Percentiles rank a stretch among this genome's conserved stretches.
Conservation (phyloP, 495 filamentous ascomycete species). For the Pyrenopolyporus hunteri region DNA sequence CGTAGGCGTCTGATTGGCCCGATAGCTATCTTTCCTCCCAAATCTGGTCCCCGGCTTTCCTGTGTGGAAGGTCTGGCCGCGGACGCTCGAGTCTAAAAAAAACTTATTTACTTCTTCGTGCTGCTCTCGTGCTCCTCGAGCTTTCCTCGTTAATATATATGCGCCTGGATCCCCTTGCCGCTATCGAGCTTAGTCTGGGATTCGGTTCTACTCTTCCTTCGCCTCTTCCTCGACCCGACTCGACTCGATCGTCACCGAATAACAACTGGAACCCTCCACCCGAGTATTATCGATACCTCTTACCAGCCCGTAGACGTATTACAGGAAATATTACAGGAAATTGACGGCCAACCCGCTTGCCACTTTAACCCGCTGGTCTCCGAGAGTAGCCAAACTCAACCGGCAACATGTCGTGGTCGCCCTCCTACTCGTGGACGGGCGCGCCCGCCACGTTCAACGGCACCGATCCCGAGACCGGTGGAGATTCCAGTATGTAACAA, state of each 20-base stretch:
- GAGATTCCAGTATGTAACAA: constrained; percentile 76
- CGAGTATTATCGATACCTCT: not conserved
- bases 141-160: constrained; percentile 23
- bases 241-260: not conserved
- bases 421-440: constrained; percentile 77
- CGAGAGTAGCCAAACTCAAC: not conserved
- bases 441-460: constrained; percentile 76
- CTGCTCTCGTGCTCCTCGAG: not conserved
- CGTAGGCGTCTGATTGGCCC: constrained; percentile 25
- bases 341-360: not conserved
- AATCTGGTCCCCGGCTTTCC: constrained; percentile 19
- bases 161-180: constrained; percentile 11
- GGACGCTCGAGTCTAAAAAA: constrained; percentile 9
- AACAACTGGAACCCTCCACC: not conserved
- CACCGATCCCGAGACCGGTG: constrained; percentile 72
- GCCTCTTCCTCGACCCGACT: not conserved
- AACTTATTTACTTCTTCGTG: constrained; percentile 4
- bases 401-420: constrained; percentile 60
- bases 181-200: not conserved
- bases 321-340: not conserved
- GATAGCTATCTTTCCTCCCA: constrained; percentile 31
- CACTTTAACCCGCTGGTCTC: not conserved
- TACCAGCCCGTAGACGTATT: not conserved
- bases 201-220: constrained; percentile 3
- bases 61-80: constrained; percentile 21